These are phyloP conservation scores for Ophiostoma sp. DNA, from an alignment of 2,329 filamentous ascomycete genomes.

Conservation along the genomic window DNA sequence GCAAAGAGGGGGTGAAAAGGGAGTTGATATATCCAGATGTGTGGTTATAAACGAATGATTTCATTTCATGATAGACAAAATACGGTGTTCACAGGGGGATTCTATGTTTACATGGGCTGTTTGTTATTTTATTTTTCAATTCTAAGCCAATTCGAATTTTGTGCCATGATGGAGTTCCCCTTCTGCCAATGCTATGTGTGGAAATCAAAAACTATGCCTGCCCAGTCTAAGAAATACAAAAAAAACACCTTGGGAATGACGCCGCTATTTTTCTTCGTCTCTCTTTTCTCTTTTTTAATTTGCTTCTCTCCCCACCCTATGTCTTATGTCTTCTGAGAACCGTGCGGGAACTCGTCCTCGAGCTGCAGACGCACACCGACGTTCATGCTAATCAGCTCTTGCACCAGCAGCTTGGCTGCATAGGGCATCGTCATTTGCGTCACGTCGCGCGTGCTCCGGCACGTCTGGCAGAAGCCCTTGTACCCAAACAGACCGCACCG, in stretches of 20 bases:
- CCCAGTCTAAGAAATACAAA: slow-evolving; percentile 7
- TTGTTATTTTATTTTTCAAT: background rate
- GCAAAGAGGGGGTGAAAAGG: background rate
- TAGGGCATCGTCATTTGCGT: slow-evolving; percentile 96
- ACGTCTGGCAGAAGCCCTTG: slow-evolving; percentile 91
- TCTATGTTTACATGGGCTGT: background rate
- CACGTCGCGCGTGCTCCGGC: slow-evolving; percentile 79
- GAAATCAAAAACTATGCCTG: slow-evolving; percentile 8
- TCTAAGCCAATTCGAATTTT: background rate
- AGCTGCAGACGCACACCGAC: slow-evolving; percentile 89
- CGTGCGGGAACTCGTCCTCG: slow-evolving; percentile 87
- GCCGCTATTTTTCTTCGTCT: background rate
- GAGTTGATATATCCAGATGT: background rate
- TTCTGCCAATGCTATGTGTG: slow-evolving; percentile 8
- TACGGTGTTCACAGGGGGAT: too few relatives aligned
- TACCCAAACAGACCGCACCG: slow-evolving; percentile 94
- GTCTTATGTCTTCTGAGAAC: slow-evolving; percentile 33
- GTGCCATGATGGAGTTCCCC: background rate
- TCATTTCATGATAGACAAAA: background rate
- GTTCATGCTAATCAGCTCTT: slow-evolving; percentile 98
- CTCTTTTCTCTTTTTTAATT: background rate
- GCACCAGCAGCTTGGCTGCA: slow-evolving; percentile 91
- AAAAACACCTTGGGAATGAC: slow-evolving; percentile 11
- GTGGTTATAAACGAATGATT: background rate
- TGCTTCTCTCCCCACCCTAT: background rate